Percentiles rank a stretch among this genome's conserved stretches.
Evolutionary conservation across 441 rosid species (phyloP).

Genomic region (Pelargonium fulgidum): DNA sequence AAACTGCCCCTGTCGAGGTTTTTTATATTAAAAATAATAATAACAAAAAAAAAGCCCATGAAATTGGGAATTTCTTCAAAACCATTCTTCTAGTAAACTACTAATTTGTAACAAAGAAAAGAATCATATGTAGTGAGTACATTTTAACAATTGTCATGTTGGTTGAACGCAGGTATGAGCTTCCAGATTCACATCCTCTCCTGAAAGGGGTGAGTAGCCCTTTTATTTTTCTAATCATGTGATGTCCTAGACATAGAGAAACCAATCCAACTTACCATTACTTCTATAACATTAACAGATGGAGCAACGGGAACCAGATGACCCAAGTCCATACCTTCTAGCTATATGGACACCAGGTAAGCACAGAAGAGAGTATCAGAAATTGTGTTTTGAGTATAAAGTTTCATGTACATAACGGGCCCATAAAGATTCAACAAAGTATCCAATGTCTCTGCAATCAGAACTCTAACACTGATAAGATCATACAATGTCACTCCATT

Average conservation of each 20-base stretch:
- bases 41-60: neutral
- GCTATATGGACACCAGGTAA: slow-evolving; percentile 98
- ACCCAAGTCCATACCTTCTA: slow-evolving; percentile 89
- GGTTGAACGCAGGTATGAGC: slow-evolving; percentile 64
- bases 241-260: slow-evolving; percentile 18
- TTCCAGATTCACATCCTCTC: slow-evolving; percentile 88
- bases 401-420: neutral
- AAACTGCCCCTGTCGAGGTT: neutral
- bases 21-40: neutral
- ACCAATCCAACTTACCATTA: slow-evolving; percentile 19
- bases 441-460: slow-evolving; percentile 9
- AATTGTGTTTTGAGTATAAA: neutral
- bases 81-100: neutral
- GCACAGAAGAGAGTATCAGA: slow-evolving; percentile 14
- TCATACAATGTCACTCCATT: neutral
- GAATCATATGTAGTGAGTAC: neutral
- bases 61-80: neutral
- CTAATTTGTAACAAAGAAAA: neutral
- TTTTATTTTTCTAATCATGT: slow-evolving; percentile 16
- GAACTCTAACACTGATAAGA: neutral
- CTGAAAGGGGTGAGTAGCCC: slow-evolving; percentile 52
- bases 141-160: neutral
- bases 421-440: neutral
- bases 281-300: slow-evolving; percentile 39
- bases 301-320: slow-evolving; percentile 80